These are phyloP conservation scores for Zanthoxylum bungeanum DNA, from an alignment of 345 rosid species.

Conservation along the genomic window DNA sequence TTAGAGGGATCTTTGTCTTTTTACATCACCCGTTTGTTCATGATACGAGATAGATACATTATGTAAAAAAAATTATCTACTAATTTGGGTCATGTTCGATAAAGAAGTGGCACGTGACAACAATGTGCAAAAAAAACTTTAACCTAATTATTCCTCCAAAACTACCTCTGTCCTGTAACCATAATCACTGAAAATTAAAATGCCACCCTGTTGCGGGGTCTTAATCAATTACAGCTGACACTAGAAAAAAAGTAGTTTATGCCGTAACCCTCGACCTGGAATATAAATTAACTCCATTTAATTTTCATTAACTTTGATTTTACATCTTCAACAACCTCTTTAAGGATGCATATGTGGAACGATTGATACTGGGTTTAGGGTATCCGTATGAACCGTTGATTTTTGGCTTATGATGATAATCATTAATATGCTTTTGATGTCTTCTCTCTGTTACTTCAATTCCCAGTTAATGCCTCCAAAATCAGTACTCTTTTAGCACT, in stretches of 20 bases:
- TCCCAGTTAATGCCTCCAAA: conserved; percentile 1
- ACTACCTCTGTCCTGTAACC: not conserved
- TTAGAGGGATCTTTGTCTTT: not conserved
- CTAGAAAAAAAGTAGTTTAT: not conserved
- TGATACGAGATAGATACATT: not conserved
- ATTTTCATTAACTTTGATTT: not conserved
- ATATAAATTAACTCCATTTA: not conserved
- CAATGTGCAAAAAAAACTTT: not conserved
- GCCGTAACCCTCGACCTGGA: not conserved
- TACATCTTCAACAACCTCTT: not conserved
- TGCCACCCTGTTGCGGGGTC: conserved; percentile 7
- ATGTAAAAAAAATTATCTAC: not conserved
- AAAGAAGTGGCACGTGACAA: not conserved
- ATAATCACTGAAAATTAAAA: not conserved
- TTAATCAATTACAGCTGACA: not conserved
- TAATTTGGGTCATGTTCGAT: not conserved
- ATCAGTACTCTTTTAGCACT: not conserved
- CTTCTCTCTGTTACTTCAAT: not conserved
- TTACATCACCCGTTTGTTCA: no score
- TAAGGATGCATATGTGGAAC: not conserved
- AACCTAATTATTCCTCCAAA: not conserved
- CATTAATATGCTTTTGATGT: not conserved
- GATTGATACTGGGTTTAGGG: not conserved
- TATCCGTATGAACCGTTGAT: not conserved
- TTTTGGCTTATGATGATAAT: not conserved